These are phyloP conservation scores for Diaporthe caulivora DNA, from an alignment of 2,329 filamentous ascomycete species.

Conservation along the genomic window DNA sequence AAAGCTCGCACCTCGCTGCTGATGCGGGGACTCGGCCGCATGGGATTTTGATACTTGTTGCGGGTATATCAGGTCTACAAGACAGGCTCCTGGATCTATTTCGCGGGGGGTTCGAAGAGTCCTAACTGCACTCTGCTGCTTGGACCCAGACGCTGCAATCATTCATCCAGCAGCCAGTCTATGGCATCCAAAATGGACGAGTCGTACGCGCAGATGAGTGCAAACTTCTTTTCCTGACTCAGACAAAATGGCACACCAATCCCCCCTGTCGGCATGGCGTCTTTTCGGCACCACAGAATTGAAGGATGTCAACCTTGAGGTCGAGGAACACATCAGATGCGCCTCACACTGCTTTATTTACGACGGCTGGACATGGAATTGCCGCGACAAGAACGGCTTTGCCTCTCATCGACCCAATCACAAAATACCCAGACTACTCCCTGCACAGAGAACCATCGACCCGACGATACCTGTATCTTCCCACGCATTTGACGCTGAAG, in stretches of 20 bases:
- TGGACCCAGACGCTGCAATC: conserved; percentile 15
- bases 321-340: conserved; percentile 1
- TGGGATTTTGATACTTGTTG: neutral
- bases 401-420: neutral
- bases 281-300: conserved; percentile 7
- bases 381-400: neutral
- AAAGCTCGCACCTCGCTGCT: neutral
- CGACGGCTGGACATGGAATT: conserved; percentile 1
- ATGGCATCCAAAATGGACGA: neutral
- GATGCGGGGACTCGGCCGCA: neutral
- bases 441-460: neutral
- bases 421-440: neutral
- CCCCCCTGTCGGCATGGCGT: neutral
- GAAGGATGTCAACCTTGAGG: neutral
- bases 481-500: neutral
- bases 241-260: neutral
- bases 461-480: neutral
- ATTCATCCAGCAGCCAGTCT: neutral
- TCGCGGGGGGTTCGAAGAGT: neutral
- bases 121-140: neutral
- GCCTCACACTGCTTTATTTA: neutral
- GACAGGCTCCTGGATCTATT: neutral
- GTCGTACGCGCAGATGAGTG: neutral
- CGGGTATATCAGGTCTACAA: neutral
- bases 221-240: conserved; percentile 13